phyloP scores from a whole-genome alignment of 805 yeast species.

The Hanseniaspora hatyaiensis region DNA sequence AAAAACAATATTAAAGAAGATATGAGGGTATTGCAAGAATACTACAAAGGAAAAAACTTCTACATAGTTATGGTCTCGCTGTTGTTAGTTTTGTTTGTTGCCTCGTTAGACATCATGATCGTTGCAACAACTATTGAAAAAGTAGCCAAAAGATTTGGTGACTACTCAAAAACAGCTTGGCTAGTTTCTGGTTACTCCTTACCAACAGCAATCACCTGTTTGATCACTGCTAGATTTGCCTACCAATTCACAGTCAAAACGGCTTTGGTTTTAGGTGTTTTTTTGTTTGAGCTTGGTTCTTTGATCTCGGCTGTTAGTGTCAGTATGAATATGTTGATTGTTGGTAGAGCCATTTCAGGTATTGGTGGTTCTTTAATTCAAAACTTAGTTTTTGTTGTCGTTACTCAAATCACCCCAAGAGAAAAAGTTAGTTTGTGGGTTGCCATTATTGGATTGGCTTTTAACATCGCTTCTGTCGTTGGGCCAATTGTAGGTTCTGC shows the following conservation, averaged over 20 bases:
- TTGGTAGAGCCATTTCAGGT: conserved; percentile 62
- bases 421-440: conserved; percentile 23
- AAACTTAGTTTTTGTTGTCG: conserved; percentile 43
- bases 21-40: background rate
- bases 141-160: conserved; percentile 40
- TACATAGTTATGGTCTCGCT: conserved; percentile 19
- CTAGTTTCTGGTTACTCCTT: conserved; percentile 43
- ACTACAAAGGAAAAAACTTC: conserved; percentile 16
- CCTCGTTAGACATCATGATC: conserved; percentile 51
- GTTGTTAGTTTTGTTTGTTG: conserved; percentile 24
- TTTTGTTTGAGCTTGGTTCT: conserved; percentile 52
- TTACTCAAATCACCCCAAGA: conserved; percentile 30
- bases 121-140: conserved; percentile 40
- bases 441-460: conserved; percentile 27
- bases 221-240: conserved; percentile 49
- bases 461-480: conserved; percentile 40
- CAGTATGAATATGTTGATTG: conserved; percentile 51
- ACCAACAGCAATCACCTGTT: conserved; percentile 42
- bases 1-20: background rate
- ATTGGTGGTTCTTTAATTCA: conserved; percentile 61
- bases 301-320: conserved; percentile 44
- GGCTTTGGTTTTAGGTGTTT: conserved; percentile 35
- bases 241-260: conserved; percentile 47
- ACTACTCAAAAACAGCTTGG: conserved; percentile 49
- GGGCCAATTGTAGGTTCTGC: conserved; percentile 65